Conservation (phyloP, 1,284 basidiomycete species). For the Gomphus bonarii region DNA sequence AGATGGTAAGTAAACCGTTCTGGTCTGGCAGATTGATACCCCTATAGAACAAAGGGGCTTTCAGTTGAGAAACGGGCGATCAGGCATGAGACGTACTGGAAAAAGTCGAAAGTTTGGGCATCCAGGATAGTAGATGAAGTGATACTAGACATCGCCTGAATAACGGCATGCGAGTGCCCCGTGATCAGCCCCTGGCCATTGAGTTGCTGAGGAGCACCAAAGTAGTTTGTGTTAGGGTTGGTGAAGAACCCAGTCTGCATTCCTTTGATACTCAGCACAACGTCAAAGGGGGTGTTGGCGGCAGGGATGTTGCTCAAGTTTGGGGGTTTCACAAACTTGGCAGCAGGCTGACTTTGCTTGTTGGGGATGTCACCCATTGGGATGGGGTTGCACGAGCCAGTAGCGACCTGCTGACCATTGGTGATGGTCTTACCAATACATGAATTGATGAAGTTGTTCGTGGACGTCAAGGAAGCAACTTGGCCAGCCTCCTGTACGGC, state of each 20-base stretch:
- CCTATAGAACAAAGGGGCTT: conserved; percentile 13
- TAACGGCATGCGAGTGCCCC: conserved; percentile 51
- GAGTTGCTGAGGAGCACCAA: conserved; percentile 36
- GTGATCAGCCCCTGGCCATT: conserved; percentile 30
- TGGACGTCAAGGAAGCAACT: conserved; percentile 48
- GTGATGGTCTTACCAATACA: conserved; percentile 30
- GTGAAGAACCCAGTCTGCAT: conserved; percentile 42
- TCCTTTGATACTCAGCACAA: conserved; percentile 34
- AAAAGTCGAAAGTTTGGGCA: conserved; percentile 45
- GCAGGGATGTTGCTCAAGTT: conserved; percentile 36
- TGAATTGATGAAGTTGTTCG: conserved; percentile 62
- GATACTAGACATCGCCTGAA: conserved; percentile 37
- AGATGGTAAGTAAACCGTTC: conserved; percentile 37
- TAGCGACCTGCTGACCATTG: conserved; percentile 33
- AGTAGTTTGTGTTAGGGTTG: conserved; percentile 41
- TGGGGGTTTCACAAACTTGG: conserved; percentile 40
- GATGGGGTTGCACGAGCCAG: conserved; percentile 51
- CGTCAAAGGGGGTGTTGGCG: conserved; percentile 38
- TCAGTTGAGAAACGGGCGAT: not conserved
- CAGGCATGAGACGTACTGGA: conserved; percentile 31
- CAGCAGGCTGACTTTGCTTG: conserved; percentile 37
- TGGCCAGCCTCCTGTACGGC: conserved; percentile 34
- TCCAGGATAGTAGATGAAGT: conserved; percentile 36
- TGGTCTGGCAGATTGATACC: conserved; percentile 36
- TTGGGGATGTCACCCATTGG: conserved; percentile 45